phyloP scores from a whole-genome alignment of 352 stramenopile genomes.

The Phytophthora cactorum region DNA sequence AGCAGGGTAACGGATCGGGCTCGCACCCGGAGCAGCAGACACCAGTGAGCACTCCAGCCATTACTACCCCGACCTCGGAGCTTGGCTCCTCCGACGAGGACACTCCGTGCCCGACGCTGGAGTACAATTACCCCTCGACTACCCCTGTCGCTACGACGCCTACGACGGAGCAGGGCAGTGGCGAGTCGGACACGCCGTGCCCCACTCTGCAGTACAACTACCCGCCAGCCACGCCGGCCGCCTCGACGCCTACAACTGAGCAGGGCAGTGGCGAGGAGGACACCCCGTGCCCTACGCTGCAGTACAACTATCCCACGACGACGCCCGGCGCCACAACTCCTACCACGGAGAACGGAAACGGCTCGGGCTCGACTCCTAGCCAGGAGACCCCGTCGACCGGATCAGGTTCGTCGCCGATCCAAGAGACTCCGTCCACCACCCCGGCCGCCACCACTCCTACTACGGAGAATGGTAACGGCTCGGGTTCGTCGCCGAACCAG shows the following conservation, averaged over 20 bases:
- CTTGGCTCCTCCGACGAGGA: slow-evolving; percentile 21
- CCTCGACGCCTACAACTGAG: background rate
- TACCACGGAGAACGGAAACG: background rate
- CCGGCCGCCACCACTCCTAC: slow-evolving; percentile 4
- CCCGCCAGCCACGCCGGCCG: background rate
- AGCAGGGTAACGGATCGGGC: slow-evolving; percentile 12
- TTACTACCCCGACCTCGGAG: slow-evolving; percentile 19
- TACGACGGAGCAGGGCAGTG: slow-evolving; percentile 4
- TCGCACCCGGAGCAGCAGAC: slow-evolving; percentile 10
- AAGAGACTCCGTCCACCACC: slow-evolving; percentile 26
- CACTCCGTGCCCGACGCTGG: slow-evolving; percentile 28
- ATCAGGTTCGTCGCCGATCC: background rate
- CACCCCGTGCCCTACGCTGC: slow-evolving; percentile 13
- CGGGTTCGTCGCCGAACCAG: too few species aligned
- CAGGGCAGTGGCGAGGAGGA: background rate
- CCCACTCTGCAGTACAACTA: slow-evolving; percentile 41
- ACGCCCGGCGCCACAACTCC: slow-evolving; percentile 4
- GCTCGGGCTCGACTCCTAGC: slow-evolving; percentile 8
- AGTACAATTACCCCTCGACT: slow-evolving; percentile 38
- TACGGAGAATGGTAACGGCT: background rate
- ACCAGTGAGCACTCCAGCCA: slow-evolving; percentile 8
- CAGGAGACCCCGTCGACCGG: slow-evolving; percentile 5
- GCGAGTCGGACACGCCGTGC: slow-evolving; percentile 8
- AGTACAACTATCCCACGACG: slow-evolving; percentile 29
- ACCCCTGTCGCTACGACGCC: slow-evolving; percentile 6